phyloP scores from a whole-genome alignment of 768 basidiomycete species.

The Boletellus ananas region DNA sequence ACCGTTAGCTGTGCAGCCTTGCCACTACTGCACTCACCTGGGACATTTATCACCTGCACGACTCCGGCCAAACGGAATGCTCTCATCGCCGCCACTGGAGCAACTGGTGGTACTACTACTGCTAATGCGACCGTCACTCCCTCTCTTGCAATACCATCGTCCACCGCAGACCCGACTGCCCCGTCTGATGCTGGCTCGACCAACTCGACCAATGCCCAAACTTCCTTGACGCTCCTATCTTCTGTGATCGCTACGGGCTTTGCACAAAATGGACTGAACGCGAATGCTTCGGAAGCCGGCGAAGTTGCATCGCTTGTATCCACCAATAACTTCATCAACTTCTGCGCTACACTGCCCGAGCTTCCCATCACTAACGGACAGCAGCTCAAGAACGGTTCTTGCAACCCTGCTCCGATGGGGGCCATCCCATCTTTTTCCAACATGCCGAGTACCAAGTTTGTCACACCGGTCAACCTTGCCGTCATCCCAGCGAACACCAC shows the following conservation, averaged over 20 bases:
- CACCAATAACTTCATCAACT: conserved; percentile 75
- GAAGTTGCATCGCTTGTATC: conserved; percentile 58
- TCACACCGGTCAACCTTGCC: conserved; percentile 41
- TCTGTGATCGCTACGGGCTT: conserved; percentile 56
- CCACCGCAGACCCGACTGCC: neutral
- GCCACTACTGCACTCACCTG: conserved; percentile 46
- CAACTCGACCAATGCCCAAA: conserved; percentile 21
- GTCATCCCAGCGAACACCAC: conserved; percentile 41
- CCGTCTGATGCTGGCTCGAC: conserved; percentile 10
- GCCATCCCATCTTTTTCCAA: conserved; percentile 46
- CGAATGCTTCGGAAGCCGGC: conserved; percentile 33
- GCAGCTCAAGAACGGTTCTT: conserved; percentile 49
- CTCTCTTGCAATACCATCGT: conserved; percentile 4
- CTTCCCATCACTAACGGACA: conserved; percentile 60
- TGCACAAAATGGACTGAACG: conserved; percentile 44
- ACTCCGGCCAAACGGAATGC: conserved; percentile 43
- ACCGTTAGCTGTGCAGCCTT: conserved; percentile 35
- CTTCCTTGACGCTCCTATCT: conserved; percentile 39
- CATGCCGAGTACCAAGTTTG: conserved; percentile 56
- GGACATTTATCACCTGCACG: conserved; percentile 51
- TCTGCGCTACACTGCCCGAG: conserved; percentile 45
- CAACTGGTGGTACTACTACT: conserved; percentile 19
- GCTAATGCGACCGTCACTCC: conserved; percentile 16
- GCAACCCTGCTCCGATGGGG: conserved; percentile 63
- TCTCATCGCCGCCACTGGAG: conserved; percentile 42